phyloP scores from a whole-genome alignment of 2,329 filamentous ascomycete genomes.

The Raffaelea deltoideospora region DNA sequence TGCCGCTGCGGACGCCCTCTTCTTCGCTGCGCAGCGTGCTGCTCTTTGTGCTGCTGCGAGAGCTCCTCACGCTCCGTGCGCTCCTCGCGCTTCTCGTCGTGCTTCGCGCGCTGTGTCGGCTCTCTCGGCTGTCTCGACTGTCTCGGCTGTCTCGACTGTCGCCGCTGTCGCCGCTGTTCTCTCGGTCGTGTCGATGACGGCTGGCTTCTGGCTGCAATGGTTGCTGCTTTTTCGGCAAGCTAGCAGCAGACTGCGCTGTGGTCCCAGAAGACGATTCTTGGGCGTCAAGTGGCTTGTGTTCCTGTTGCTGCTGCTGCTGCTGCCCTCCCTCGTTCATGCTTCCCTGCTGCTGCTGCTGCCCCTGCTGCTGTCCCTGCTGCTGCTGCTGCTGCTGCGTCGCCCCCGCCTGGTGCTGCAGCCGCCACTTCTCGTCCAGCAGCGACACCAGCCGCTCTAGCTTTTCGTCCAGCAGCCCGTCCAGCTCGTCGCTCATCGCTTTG shows the following conservation, averaged over 20 bases:
- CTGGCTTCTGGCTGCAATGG: background rate
- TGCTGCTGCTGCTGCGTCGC: slow-evolving; percentile 43
- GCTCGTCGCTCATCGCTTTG: slow-evolving; percentile 37
- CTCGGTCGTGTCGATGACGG: background rate
- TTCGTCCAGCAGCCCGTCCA: slow-evolving; percentile 54
- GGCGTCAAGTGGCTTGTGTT: too few species aligned
- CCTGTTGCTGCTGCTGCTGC: background rate
- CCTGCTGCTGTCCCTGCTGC: slow-evolving; percentile 34
- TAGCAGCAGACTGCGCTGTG: too few species aligned
- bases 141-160: slow-evolving; percentile 30
- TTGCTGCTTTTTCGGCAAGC: too few species aligned
- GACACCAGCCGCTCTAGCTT: slow-evolving; percentile 59
- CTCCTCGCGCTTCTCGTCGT: background rate
- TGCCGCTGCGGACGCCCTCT: too few species aligned
- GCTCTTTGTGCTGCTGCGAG: too few species aligned
- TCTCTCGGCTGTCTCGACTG: background rate
- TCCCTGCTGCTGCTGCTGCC: background rate
- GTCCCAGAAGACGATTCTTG: too few species aligned
- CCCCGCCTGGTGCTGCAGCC: slow-evolving; percentile 18
- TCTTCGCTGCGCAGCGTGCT: too few species aligned
- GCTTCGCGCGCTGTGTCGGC: background rate
- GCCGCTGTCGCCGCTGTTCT: slow-evolving; percentile 47
- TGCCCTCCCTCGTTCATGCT: background rate
- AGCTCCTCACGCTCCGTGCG: too few species aligned
- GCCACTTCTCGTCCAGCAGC: slow-evolving; percentile 57